Base-by-base conservation (phyloP, 331 rosid genomes). In the Phaseolus coccineus region DNA sequence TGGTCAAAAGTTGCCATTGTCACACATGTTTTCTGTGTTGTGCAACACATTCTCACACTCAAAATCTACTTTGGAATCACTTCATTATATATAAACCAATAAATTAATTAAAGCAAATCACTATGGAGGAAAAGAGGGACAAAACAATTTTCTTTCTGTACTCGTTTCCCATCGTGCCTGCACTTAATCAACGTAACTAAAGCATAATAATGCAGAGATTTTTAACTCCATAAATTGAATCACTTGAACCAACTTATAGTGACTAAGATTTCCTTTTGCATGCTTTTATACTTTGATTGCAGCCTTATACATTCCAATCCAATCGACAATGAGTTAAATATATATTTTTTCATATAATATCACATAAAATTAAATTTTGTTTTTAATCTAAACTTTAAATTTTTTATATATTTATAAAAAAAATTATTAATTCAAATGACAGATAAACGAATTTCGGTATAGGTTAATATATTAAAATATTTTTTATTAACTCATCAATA, bases 61-160 rank as follows among this genome's bases (percentile, higher is more conserved):
- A 27, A 10, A 31, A 62, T 62, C 67, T 22, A 31, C 12, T 61
- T 61, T 62, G 25, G 24, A 33, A 33, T 64, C 24, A 13, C n/a
- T 62, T 6, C 12, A 39, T 59, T 19, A 19, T 16, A 15, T 3
- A 62, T 2, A 31, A 11, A 2, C 2, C 1, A 57, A 8, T 42
- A 5, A 30, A 61, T 61, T 6, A 31, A 3, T 33, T 31, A 75
- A 75, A 76, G 50, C 62, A 47, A 62, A 61, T 62, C 25, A 61
- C n/a, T 10, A 2, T 46, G 42, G 35, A 16, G 19, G 22, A 19
- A 4, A 80, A 58, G 61, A 24, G 50, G 37, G 47, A 51, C 13
- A 40, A 27, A 14, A 22, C 22, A 8, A 19, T 55, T 55, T 22
- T 55, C 30, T 55, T 55, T 24, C 62, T 24, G 44, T 46, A 46